phyloP scores from a whole-genome alignment of 768 basidiomycete genomes.

The Dendrothele bispora region DNA sequence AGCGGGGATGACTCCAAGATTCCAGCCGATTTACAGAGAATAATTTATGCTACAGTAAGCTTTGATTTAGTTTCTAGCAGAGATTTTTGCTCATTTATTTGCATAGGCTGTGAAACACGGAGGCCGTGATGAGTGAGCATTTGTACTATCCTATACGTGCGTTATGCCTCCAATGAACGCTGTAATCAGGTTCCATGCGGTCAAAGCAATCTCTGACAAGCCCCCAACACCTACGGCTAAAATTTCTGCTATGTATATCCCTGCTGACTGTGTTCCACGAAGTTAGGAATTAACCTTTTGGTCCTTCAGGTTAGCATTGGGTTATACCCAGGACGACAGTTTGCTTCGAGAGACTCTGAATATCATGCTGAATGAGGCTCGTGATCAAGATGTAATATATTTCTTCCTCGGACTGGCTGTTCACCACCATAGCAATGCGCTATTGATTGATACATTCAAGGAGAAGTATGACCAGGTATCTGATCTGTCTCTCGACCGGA shows the following conservation, averaged over 20 bases:
- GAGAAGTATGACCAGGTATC: slow-evolving; percentile 54
- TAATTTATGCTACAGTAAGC: slow-evolving; percentile 54
- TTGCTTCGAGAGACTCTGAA: slow-evolving; percentile 64
- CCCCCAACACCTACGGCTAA: slow-evolving; percentile 73
- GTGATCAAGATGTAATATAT: slow-evolving; percentile 62
- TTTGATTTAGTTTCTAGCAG: background rate
- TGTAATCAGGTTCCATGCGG: too few relatives aligned
- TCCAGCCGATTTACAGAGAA: slow-evolving; percentile 72
- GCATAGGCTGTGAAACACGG: slow-evolving; percentile 71
- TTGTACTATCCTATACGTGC: too few relatives aligned
- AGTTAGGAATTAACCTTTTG: background rate
- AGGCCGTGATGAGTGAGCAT: slow-evolving; percentile 74
- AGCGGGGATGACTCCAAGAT: slow-evolving; percentile 77
- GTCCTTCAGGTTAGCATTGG: slow-evolving; percentile 58
- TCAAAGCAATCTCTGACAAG: slow-evolving; percentile 66
- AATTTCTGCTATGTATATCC: slow-evolving; percentile 60
- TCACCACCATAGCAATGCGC: slow-evolving; percentile 57
- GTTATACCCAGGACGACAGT: slow-evolving; percentile 51
- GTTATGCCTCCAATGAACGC: too few relatives aligned
- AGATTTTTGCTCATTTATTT: slow-evolving; percentile 1
- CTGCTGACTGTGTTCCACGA: background rate
- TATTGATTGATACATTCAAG: slow-evolving; percentile 62
- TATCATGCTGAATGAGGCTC: slow-evolving; percentile 53
- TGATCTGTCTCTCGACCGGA: background rate
- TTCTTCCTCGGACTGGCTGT: slow-evolving; percentile 58